Base-by-base conservation (phyloP, 768 basidiomycete species). In the Auricularia cornea region DNA sequence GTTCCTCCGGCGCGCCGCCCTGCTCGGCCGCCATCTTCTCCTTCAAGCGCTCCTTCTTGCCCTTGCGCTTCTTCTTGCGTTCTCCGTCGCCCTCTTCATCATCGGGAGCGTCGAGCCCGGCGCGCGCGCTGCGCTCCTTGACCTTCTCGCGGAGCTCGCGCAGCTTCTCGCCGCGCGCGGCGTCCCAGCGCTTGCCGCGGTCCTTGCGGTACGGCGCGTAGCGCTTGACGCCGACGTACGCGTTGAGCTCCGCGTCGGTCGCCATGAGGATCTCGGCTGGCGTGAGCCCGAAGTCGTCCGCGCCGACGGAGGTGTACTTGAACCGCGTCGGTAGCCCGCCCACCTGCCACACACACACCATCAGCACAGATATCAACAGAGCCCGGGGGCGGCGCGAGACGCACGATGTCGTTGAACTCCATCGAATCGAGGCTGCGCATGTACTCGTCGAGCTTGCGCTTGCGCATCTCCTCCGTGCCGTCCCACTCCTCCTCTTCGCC, bases 331-430 rank as follows among this genome's bases (percentile, higher is more conserved):
- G 88, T 70, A 94, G 77, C 71, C 87, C 92, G 6, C 87, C 94
- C 60, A 96, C 87, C 95, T 95, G 70, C 28, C 66, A 18, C 60
- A 10, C 35, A 64, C 18, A n/a, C n/a, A n/a, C n/a, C n/a, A n/a
- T n/a, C n/a, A n/a, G n/a, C n/a, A n/a, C n/a, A n/a, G n/a, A n/a
- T n/a, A n/a, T n/a, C n/a, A n/a, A n/a, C n/a, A n/a, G 61, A 61
- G 31, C n/a, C 18, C 4, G 8, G 59, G 59, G 41, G 41, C 5
- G 48, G 4, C 52, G 28, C 32, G 3, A 52, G 31, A 79, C 87
- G 69, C 65, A 94, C 95, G 79, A 98, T 84, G 69, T 96, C 95
- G 73, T 98, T 98, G 78, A 98, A 96, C 65, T 98, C 96, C 20
- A 98, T 80, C 38, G 81, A 87, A 72, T 94, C 89, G 48, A 98